These are phyloP conservation scores for Penicillium silybi DNA, from an alignment of 495 filamentous ascomycete species.

Conservation along the genomic window DNA sequence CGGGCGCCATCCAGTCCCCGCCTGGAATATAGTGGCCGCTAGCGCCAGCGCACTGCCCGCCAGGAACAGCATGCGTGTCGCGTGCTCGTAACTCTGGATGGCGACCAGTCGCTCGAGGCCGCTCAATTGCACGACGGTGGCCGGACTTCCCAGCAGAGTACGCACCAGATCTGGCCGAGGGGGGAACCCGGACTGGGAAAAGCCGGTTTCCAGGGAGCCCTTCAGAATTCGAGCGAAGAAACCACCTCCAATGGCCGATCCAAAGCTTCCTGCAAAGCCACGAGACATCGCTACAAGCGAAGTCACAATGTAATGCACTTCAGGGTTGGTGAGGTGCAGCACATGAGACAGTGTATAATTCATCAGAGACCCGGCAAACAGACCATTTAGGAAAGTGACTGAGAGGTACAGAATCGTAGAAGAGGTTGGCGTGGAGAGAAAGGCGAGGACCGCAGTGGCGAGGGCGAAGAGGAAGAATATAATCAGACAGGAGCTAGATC, in stretches of 20 bases:
- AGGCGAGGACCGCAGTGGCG: constrained; percentile 45
- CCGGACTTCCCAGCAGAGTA: constrained; percentile 65
- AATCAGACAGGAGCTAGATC: constrained; percentile 46
- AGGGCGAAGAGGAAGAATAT: constrained; percentile 52
- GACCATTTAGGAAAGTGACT: constrained; percentile 59
- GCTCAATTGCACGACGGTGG: constrained; percentile 49
- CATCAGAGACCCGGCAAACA: constrained; percentile 63
- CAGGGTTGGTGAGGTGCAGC: constrained; percentile 58
- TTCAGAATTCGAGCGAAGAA: constrained; percentile 62
- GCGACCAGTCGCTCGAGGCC: constrained; percentile 58
- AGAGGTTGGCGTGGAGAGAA: constrained; percentile 47
- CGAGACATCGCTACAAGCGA: constrained; percentile 68
- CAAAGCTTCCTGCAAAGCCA: constrained; percentile 71
- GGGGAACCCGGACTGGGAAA: constrained; percentile 46
- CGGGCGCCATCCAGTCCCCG: constrained; percentile 62
- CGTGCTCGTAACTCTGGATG: constrained; percentile 56
- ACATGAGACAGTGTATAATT: constrained; percentile 78
- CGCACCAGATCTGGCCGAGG: constrained; percentile 53
- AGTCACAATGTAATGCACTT: constrained; percentile 66
- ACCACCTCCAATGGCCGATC: constrained; percentile 71
- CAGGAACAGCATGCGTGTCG: constrained; percentile 54
- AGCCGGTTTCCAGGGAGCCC: constrained; percentile 52
- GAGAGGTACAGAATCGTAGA: constrained; percentile 45
- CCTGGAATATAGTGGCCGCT: constrained; percentile 56
- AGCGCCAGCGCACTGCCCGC: constrained; percentile 52